Evolutionary conservation across 78 protist genomes (phyloP), one percentile per base, ranked within the genome.

Genomic region (Dictyostelium capitatum): DNA sequence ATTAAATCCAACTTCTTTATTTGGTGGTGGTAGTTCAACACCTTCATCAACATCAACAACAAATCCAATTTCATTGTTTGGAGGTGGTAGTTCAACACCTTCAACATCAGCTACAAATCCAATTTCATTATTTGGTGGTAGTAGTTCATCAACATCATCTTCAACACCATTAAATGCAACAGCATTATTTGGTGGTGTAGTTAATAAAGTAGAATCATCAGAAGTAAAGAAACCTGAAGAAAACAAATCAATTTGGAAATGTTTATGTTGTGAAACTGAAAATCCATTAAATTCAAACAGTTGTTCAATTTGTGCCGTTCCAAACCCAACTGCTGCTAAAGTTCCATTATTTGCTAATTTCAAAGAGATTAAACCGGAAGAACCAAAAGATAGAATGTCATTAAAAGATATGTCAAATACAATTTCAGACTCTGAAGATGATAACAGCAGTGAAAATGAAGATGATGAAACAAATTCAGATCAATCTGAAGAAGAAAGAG

Each of bases 221-320:
- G 28, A 56, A 37, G 43, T 37, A 37, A 57, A 57, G 10, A 57
- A 57, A 23, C 4, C n/a, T 6, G 67, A 57, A 6, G 70, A 62
- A 62, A n/a, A 67, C 12, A 67, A 67, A 32, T 32, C 48, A 0
- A 67, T 67, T 67, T 83, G 90, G 90, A 72, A 69, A 25, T 83
- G 90, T 72, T 51, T 65, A 11, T 83, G 90, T 43, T 83, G 90
- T 41, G 90, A 83, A n/a, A 41, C 79, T 56, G 57, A 32, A 20
- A 83, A 83, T 41, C 3, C 56, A 54, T 23, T 17, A 17, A 37
- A 30, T 2, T 25, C 15, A 3, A 70, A 32, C 2, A 23, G 62
- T 8, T 83, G 90, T 43, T 62, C 73, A 2, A 23, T 83, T n/a
- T 83, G 90, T 54, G 54, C 54, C 81, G 90, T 83, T 2, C 56